Evolutionary conservation across 169 alveolate species (phyloP), one percentile per base, ranked within the genome.

Genomic region (Amoebophrya sp.): DNA sequence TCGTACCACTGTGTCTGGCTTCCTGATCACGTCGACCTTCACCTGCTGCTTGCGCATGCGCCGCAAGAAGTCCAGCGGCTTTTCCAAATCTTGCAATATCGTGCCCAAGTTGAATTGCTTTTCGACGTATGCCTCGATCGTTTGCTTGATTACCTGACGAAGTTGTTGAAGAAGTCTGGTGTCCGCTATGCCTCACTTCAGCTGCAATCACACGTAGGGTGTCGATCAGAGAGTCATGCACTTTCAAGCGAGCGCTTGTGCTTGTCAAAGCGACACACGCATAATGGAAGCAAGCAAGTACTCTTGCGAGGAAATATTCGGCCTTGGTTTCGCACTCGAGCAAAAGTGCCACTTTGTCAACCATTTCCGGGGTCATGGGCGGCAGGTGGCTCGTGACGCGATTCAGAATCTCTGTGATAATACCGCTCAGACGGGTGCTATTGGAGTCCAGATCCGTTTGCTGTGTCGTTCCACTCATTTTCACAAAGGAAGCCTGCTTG

Each of bases 1-100:
- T n/a, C n/a, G 66, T 66, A 89, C 91, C 38, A 89, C 91, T 29
- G 91, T 29, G 39, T 89, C 91, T 39, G 91, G 91, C 66, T 89
- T 89, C 77, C 53, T 3, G 39, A 89, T 89, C 35, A 89, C 53
- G 53, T 89, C 91, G 39, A 39, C 91, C 77, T 89, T 89, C 39
- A 89, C 66, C 91, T 89, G 91, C 25, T 89, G 40, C 38, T 89
- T 89, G 29, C 91, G 25, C 39, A 89, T 39, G 0, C 38, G 14
- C 53, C 91, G 18, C 39, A 89, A 40, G 23, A 89, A 89, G 39
- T 41, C 91, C 7, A 89, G 39, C 25, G 40, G 91, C 77, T 39
- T 41, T n/a, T 89, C 77, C 55, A 89, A 23, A 40, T 89, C 91
- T 7, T 39, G 53, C n/a, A 89, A 66, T 23, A 89, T 39, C 2